Percentiles rank a stretch among this genome's conserved stretches.
These are phyloP conservation scores for Salvia miltiorrhiza DNA, from an alignment of 257 asterid genomes.

Conservation along the genomic window DNA sequence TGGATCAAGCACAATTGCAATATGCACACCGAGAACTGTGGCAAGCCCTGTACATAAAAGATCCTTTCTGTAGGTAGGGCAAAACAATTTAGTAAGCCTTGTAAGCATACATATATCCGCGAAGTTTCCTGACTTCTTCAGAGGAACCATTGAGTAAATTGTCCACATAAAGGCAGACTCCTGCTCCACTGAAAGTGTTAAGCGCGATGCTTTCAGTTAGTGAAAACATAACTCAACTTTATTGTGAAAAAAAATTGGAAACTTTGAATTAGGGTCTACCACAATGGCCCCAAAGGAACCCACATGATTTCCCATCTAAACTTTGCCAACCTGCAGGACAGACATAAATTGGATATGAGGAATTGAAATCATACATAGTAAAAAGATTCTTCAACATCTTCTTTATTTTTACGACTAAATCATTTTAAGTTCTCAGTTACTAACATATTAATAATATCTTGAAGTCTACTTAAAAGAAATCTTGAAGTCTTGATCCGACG, in stretches of 20 bases:
- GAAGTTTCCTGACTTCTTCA: conserved; percentile 78
- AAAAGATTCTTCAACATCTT: background rate
- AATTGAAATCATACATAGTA: conserved; percentile 4
- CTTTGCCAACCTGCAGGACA: conserved; percentile 67
- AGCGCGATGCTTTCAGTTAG: conserved; percentile 20
- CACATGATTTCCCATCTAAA: conserved; percentile 85
- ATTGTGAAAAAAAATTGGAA: background rate
- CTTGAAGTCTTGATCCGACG: conserved; percentile 2
- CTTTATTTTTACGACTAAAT: background rate
- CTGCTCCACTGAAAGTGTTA: conserved; percentile 54
- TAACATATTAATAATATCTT: background rate
- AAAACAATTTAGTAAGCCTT: conserved; percentile 50
- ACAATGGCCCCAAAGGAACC: conserved; percentile 81
- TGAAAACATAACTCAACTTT: background rate
- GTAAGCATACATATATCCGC: conserved; percentile 79
- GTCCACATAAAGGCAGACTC: conserved; percentile 75
- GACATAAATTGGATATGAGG: conserved; percentile 7
- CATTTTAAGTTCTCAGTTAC: background rate
- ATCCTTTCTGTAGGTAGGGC: background rate
- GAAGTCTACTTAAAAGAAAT: too few relatives aligned
- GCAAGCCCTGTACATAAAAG: conserved; percentile 4
- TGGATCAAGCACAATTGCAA: background rate
- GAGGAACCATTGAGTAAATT: conserved; percentile 65
- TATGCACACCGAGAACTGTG: background rate
- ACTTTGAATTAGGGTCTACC: conserved; percentile 37